These are phyloP conservation scores for Alternaria solani DNA, from an alignment of 2,329 filamentous ascomycete genomes.

Conservation along the genomic window DNA sequence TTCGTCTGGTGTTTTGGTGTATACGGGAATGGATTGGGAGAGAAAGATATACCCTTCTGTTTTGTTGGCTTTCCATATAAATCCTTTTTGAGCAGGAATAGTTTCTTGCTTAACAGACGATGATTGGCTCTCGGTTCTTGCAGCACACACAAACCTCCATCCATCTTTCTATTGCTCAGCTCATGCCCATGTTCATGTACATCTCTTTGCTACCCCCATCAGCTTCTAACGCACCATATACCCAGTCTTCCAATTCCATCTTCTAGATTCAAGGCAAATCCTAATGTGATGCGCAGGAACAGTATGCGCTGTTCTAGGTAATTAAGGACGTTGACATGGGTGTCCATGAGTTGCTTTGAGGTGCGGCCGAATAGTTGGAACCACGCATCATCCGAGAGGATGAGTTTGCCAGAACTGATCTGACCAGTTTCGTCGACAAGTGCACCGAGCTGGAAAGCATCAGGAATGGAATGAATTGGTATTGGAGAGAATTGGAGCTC, in stretches of 20 bases:
- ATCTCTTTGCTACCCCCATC: neutral
- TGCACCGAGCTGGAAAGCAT: conserved; percentile 47
- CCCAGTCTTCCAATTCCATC: conserved; percentile 41
- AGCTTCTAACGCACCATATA: conserved; percentile 44
- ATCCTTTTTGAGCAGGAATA: neutral
- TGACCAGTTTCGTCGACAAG: conserved; percentile 65
- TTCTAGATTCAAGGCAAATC: conserved; percentile 62
- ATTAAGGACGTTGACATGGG: conserved; percentile 53
- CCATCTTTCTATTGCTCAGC: neutral
- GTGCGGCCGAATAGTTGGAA: conserved; percentile 57
- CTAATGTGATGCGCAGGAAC: conserved; percentile 62
- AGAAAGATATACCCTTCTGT: conserved; percentile 6
- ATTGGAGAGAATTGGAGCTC: neutral
- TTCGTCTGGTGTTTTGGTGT: neutral
- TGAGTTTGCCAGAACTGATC: conserved; percentile 60
- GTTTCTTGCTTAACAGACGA: neutral
- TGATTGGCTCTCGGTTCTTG: neutral
- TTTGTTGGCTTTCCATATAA: neutral
- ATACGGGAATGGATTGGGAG: neutral
- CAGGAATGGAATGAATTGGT: too few species aligned
- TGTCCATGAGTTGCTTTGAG: conserved; percentile 54
- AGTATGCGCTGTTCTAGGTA: conserved; percentile 61
- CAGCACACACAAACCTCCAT: neutral
- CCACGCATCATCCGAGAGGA: conserved; percentile 65
- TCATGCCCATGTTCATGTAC: neutral